Evolutionary conservation across 148 eudicot genomes (phyloP).

Genomic region (Rhododendron simsii): DNA sequence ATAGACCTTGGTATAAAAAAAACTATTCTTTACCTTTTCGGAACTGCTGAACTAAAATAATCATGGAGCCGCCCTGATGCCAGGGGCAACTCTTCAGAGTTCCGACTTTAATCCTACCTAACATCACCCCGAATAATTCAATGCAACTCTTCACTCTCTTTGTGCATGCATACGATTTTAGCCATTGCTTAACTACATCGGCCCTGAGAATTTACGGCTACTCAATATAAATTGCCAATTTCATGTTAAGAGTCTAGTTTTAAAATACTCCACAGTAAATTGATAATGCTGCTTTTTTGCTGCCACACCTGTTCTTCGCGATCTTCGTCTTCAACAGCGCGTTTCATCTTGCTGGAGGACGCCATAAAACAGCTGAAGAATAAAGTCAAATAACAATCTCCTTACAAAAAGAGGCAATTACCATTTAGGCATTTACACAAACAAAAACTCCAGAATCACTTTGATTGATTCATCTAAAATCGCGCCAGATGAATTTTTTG

Average conservation of each 20-base stretch:
- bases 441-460: not conserved
- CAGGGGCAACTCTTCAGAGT: not conserved
- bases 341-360: conserved; percentile 22
- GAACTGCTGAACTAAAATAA: not conserved
- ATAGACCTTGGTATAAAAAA: no score
- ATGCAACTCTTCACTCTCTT: not conserved
- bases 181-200: not conserved
- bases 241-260: not conserved
- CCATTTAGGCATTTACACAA: no score
- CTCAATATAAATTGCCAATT: not conserved
- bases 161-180: not conserved
- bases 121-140: not conserved
- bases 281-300: not conserved
- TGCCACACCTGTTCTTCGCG: conserved; percentile 41
- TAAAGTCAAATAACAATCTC: not conserved
- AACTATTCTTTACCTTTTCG: not conserved
- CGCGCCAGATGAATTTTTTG: not conserved
- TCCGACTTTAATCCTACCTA: not conserved
- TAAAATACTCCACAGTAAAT: not conserved
- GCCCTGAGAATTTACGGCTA: not conserved
- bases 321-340: conserved; percentile 32
- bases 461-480: not conserved
- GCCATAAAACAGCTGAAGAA: conserved; percentile 18
- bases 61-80: not conserved
- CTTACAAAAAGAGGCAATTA: no score